Evolutionary conservation across 2,329 filamentous ascomycete species (phyloP).

Genomic region (Trichoderma sp.): DNA sequence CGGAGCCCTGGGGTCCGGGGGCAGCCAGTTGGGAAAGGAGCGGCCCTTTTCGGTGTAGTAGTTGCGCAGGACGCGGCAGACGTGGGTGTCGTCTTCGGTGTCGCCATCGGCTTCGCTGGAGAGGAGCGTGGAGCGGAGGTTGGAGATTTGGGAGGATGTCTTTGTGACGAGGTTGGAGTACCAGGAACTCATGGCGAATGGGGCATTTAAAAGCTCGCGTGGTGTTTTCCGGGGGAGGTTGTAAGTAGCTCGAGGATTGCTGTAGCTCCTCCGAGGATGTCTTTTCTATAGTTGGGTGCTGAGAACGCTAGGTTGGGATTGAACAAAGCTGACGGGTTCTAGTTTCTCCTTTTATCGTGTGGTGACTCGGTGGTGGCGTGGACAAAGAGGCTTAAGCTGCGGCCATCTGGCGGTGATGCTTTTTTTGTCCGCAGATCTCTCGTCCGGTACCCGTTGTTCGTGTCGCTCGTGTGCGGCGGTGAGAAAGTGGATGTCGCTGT

Average conservation of each 20-base stretch:
- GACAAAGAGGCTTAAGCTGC: constrained; percentile 5
- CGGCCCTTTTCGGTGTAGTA: constrained; percentile 91
- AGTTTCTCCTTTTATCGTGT: background rate
- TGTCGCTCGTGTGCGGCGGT: background rate
- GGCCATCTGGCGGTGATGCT: constrained; percentile 21
- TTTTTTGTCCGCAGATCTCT: constrained; percentile 8
- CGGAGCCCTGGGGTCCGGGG: constrained; percentile 77
- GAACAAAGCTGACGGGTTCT: background rate
- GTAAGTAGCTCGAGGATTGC: background rate
- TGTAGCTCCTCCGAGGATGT: background rate
- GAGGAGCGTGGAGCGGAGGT: constrained; percentile 69
- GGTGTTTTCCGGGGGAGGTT: background rate
- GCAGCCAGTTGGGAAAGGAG: constrained; percentile 82
- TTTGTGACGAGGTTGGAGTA: constrained; percentile 72
- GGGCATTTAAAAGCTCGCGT: constrained; percentile 1
- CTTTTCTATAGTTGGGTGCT: background rate
- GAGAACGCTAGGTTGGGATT: background rate
- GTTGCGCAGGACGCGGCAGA: constrained; percentile 86
- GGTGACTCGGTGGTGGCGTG: background rate
- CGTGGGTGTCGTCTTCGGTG: constrained; percentile 88
- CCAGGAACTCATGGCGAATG: constrained; percentile 70
- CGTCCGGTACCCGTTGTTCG: background rate
- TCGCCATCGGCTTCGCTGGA: constrained; percentile 67
- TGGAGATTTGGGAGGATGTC: constrained; percentile 65
- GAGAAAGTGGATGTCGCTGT: constrained; percentile 1